Percentiles rank a stretch among this genome's conserved stretches.
Evolutionary conservation across 139 green algal genomes (phyloP).

Genomic region (Mychonastes homosphaera): DNA sequence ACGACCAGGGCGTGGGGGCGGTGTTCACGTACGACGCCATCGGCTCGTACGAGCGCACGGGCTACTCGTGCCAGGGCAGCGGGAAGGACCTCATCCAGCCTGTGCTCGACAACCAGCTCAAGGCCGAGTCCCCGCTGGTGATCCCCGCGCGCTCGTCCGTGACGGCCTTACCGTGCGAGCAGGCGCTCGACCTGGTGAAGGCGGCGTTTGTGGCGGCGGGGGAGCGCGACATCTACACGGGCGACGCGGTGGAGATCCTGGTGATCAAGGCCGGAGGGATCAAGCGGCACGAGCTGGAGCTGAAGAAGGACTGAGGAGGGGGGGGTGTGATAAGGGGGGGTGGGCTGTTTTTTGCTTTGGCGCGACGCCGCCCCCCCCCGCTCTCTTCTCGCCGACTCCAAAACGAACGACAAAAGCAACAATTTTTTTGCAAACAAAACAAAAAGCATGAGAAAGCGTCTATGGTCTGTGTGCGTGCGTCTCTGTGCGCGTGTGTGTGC

Average conservation of each 20-base stretch:
- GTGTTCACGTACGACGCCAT: slow-evolving; percentile 98
- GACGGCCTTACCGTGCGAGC: slow-evolving; percentile 53
- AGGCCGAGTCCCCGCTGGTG: slow-evolving; percentile 75
- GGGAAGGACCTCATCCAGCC: slow-evolving; percentile 96
- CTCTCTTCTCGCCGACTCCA: too few species aligned
- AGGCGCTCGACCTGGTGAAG: slow-evolving; percentile 93
- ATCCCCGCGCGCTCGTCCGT: slow-evolving; percentile 62
- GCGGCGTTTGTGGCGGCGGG: slow-evolving; percentile 88
- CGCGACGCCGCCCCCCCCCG: too few species aligned
- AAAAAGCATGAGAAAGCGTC: neutral
- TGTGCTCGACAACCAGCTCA: slow-evolving; percentile 98
- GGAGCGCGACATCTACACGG: slow-evolving; percentile 98
- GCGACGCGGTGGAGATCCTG: slow-evolving; percentile 90
- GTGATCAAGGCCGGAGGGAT: slow-evolving; percentile 88
- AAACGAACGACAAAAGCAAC: neutral
- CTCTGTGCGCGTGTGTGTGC: neutral
- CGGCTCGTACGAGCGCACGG: slow-evolving; percentile 81
- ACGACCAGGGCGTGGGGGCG: slow-evolving; percentile 76
- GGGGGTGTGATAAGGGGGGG: neutral
- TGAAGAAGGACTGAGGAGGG: slow-evolving; percentile 81
- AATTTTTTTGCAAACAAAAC: neutral
- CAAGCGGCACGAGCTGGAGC: slow-evolving; percentile 49
- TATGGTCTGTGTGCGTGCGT: neutral
- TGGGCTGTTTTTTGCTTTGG: neutral
- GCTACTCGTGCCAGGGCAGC: slow-evolving; percentile 76